phyloP scores from a whole-genome alignment of 176 grass and related monocot genomes.

The Zoysia pacifica region DNA sequence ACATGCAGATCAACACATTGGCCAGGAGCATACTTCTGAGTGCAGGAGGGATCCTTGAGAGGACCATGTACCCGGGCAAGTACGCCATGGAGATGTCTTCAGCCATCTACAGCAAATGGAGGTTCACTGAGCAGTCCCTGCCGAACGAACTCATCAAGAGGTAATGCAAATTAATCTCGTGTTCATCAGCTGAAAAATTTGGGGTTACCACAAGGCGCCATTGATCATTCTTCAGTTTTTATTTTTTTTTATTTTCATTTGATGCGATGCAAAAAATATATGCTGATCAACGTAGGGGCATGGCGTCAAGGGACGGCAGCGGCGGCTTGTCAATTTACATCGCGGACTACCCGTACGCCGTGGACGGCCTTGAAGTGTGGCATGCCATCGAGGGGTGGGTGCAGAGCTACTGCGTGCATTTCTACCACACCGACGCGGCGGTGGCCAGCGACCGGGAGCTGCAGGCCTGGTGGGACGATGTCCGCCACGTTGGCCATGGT shows the following conservation, averaged over 20 bases:
- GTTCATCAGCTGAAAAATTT: too few relatives aligned
- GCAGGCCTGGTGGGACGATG: constrained; percentile 80
- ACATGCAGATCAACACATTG: constrained; percentile 82
- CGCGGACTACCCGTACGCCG: constrained; percentile 85
- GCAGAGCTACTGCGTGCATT: constrained; percentile 61
- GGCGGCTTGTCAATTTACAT: constrained; percentile 54
- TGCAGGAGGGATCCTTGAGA: constrained; percentile 69
- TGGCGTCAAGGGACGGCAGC: constrained; percentile 48
- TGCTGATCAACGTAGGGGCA: constrained; percentile 37
- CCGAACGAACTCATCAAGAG: constrained; percentile 79
- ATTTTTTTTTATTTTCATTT: background rate
- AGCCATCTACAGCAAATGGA: constrained; percentile 66
- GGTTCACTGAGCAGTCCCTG: constrained; percentile 77
- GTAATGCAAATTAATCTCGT: constrained; percentile 13
- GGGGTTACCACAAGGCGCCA: too few relatives aligned
- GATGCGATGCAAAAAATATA: background rate
- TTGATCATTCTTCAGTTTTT: too few relatives aligned
- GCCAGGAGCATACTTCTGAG: constrained; percentile 86
- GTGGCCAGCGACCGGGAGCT: constrained; percentile 61
- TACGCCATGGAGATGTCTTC: constrained; percentile 83
- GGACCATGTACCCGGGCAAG: constrained; percentile 79
- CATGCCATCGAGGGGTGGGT: constrained; percentile 76
- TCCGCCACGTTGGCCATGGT: constrained; percentile 72
- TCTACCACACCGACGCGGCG: constrained; percentile 55
- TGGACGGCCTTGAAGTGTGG: constrained; percentile 88